Percentiles rank a stretch among this genome's conserved stretches.
These are phyloP conservation scores for Colletotrichum theobromicola DNA, from an alignment of 2,329 filamentous ascomycete species.

Conservation along the genomic window DNA sequence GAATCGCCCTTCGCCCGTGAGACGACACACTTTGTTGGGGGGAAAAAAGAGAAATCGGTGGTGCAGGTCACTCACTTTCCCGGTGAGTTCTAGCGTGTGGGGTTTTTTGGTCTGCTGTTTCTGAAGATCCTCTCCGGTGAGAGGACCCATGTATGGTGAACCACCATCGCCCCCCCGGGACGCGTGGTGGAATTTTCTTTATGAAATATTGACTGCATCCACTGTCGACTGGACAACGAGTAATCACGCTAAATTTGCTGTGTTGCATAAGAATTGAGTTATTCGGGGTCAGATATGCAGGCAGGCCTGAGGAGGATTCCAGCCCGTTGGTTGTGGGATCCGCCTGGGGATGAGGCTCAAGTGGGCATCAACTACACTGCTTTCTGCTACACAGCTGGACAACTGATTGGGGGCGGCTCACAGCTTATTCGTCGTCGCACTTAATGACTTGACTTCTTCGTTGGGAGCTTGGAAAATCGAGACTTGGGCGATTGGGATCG, in stretches of 20 bases:
- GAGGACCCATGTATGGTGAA: neutral
- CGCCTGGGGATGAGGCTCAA: neutral
- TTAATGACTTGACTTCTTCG: neutral
- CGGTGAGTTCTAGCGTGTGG: slow-evolving; percentile 1
- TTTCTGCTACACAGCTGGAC: neutral
- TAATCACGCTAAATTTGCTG: no score
- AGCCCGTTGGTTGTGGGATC: neutral
- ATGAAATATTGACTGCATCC: neutral
- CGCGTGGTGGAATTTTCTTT: neutral
- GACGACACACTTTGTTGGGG: neutral
- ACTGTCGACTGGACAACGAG: slow-evolving; percentile 14
- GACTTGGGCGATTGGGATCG: neutral
- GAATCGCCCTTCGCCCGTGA: neutral
- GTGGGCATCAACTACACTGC: neutral
- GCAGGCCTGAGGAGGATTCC: neutral
- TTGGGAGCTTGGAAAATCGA: neutral
- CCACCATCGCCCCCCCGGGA: neutral
- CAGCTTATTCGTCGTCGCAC: neutral
- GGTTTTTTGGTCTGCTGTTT: slow-evolving; percentile 8
- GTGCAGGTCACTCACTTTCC: neutral
- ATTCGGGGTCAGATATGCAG: neutral
- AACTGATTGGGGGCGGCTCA: neutral
- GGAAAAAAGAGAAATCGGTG: neutral
- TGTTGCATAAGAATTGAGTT: neutral
- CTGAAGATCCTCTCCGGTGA: neutral